Evolutionary conservation across 805 yeast genomes (phyloP).

Genomic region (Yarrowia bubula): DNA sequence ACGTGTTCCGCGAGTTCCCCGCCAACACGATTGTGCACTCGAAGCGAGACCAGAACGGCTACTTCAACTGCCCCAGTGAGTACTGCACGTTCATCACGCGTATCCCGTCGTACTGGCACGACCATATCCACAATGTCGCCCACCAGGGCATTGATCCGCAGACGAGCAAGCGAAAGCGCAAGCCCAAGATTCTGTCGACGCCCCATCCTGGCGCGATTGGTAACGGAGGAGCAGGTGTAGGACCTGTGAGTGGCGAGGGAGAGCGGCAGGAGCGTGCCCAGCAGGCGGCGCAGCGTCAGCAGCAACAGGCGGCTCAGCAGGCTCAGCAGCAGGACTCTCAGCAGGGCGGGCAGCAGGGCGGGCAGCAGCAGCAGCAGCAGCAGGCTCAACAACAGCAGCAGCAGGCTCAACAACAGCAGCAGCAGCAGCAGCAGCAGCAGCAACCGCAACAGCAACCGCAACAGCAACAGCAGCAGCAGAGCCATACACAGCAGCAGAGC

Average conservation of each 20-base stretch:
- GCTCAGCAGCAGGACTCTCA: constrained; percentile 1
- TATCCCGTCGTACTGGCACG: constrained; percentile 35
- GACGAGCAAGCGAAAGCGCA: constrained; percentile 30
- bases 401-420: neutral
- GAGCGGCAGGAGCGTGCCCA: constrained; percentile 20
- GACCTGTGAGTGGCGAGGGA: constrained; percentile 18
- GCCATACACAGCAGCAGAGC: neutral
- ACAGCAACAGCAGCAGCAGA: neutral
- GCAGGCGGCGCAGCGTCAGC: constrained; percentile 18
- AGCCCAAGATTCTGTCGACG: constrained; percentile 19
- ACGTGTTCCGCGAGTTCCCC: constrained; percentile 32
- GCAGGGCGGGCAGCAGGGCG: too few relatives aligned
- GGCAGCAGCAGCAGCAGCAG: neutral
- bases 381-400: neutral
- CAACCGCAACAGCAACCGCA: neutral
- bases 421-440: neutral
- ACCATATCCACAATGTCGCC: constrained; percentile 34
- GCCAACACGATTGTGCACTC: constrained; percentile 30
- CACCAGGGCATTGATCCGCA: constrained; percentile 35
- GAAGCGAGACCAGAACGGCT: constrained; percentile 32
- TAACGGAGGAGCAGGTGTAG: constrained; percentile 20
- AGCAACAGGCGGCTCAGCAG: neutral
- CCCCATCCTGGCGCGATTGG: constrained; percentile 19
- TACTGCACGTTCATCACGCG: constrained; percentile 35
- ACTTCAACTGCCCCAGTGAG: constrained; percentile 33